Evolutionary conservation across 73 alveolate genomes (phyloP), one percentile per base, ranked within the genome.

Genomic region (Tetrahymena thermophila): DNA sequence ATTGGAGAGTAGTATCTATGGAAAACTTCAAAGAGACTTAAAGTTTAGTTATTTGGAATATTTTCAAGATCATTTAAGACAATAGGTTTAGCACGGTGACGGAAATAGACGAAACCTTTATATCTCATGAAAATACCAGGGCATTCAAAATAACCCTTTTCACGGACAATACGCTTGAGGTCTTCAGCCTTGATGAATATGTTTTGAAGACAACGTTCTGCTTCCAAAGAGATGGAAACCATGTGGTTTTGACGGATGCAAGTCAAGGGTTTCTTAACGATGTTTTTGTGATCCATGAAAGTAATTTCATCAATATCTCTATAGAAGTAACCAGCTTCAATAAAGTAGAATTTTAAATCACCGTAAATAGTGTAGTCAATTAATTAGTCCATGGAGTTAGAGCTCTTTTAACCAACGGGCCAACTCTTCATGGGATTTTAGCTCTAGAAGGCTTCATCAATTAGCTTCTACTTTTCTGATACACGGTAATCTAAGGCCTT

Each of bases 31-130:
- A 71, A 71, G 21, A 71, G 37, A 71, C 89, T 71, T n/a, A 71
- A 71, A 25, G 89, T 71, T 71, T 71, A 71, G 37, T 71, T 71
- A 31, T 71, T 71, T 8, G 89, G 89, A 19, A 71, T 71, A 3
- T 71, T 71, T 31, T 71, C 89, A 19, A 71, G 35, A 71, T 71
- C 89, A 71, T n/a, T 71, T 31, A 71, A 71, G 4, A 71, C 89
- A 71, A 71, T 71, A 71, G 89, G 89, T 71, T 71, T 71, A 71
- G 89, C 89, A 71, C 89, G 89, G 37, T 71, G 89, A 71, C 89
- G 89, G 89, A 71, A 71, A 19, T 71, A 71, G 89, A 71, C 89
- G n/a, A 71, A 71, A 71, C 89, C 89, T 71, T 71, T 71, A 71
- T 71, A 71, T 71, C 89, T 71, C 89, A 71, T 71, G 37, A 71